Base-by-base conservation (phyloP, 805 yeast species). In the Hanseniaspora mollemarum region DNA sequence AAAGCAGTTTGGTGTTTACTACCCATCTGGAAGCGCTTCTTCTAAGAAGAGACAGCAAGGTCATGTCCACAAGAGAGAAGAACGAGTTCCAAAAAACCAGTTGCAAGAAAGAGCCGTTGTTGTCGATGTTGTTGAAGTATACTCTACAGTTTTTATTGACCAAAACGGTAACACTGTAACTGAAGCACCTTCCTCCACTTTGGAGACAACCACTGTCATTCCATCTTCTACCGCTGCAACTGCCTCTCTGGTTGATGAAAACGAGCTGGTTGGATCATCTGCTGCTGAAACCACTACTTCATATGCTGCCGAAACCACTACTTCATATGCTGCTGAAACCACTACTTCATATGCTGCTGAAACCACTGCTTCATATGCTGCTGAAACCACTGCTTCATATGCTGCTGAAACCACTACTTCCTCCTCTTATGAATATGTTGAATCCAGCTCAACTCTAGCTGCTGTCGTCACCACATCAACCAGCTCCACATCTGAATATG, bases 1-100 rank as follows among this genome's bases (percentile, higher is more conserved):
- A 59, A 64, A 67, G 54, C 72, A 75, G 58, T 87, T 92, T 63
- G 96, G 88, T 67, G 96, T 86, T 51, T 92, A 88, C 74, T 80
- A 81, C 61, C 88, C 86, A 56, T 62, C 76, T 24, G 57, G 73
- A n/a, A 59, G 71, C 39, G 60, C 72, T 37, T 55, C 68, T 26
- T 54, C 66, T 48, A 72, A 70, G 60, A 73, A 73, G 64, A 73
- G 68, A 54, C 72, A 64, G 24, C 74, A 67, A 53, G 77, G 71
- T 5, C 59, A 57, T 51, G 55, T 43, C 18, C 39, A 56, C 56
- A 40, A 58, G 56, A 35, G 51, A 48, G 51, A 39, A 33, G 44
- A 33, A 16, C 39, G 32, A 28, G 32, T 52, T 52, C 74, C 70
- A 55, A 62, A 62, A 36, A 80, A 75, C 59, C 76, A 71, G 59